Conservation (phyloP, 1,284 basidiomycete species). For the Cryptococcus sp. region DNA sequence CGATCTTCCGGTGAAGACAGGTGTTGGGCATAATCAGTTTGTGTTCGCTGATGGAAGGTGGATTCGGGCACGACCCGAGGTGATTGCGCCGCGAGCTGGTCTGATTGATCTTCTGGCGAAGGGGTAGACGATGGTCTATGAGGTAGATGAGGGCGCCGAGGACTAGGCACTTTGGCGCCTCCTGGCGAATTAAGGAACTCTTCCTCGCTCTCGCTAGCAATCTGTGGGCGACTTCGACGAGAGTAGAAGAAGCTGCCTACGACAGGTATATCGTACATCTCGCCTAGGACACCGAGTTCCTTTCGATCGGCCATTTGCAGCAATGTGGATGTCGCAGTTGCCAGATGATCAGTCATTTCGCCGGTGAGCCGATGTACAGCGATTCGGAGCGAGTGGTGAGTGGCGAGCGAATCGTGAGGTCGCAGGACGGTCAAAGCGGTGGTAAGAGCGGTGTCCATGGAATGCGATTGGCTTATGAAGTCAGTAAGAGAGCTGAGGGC, state of each 20-base stretch:
- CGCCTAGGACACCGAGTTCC: slow-evolving; percentile 39
- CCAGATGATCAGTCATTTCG: slow-evolving; percentile 46
- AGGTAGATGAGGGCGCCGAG: slow-evolving; percentile 3
- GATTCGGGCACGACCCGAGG: not conserved
- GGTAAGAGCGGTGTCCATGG: slow-evolving; percentile 21
- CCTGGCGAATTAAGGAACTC: not conserved
- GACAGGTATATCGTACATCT: slow-evolving; percentile 50
- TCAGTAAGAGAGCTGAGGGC: slow-evolving; percentile 15
- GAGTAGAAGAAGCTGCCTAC: slow-evolving; percentile 26
- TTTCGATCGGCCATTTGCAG: slow-evolving; percentile 34
- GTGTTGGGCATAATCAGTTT: slow-evolving; percentile 1
- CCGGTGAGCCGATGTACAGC: slow-evolving; percentile 38
- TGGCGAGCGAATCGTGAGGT: slow-evolving; percentile 19
- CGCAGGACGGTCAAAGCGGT: slow-evolving; percentile 29
- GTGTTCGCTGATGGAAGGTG: slow-evolving; percentile 1
- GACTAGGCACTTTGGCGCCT: not conserved
- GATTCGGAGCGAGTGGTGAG: slow-evolving; percentile 34
- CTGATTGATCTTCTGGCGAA: not conserved
- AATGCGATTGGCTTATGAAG: not conserved
- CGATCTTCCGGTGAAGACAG: slow-evolving; percentile 26
- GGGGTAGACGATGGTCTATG: slow-evolving; percentile 6
- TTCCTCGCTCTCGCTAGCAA: slow-evolving; percentile 8
- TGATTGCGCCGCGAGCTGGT: not conserved
- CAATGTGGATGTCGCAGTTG: slow-evolving; percentile 36
- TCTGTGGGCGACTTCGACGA: slow-evolving; percentile 2